A percentile compares a stretch with the other conserved stretches of the same genome.
phyloP scores from a whole-genome alignment of 1,139 yeast genomes.

The Yamadazyma epiphylla region DNA sequence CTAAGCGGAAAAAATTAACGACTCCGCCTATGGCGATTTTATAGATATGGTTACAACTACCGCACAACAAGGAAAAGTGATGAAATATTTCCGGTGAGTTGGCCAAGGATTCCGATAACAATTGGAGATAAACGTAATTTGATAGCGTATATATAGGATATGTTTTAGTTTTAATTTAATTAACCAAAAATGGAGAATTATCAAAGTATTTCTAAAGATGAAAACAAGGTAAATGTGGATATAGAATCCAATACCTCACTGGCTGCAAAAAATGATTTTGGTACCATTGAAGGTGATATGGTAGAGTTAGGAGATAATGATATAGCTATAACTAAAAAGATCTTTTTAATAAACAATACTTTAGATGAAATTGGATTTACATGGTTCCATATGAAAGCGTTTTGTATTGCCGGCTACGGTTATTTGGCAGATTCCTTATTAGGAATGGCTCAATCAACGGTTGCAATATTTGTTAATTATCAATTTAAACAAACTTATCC shows the following conservation, averaged over 20 bases:
- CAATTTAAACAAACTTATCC: conserved; percentile 17
- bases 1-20: too few species aligned
- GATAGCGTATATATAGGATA: too few species aligned
- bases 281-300: conserved; percentile 9
- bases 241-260: not conserved
- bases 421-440: conserved; percentile 18
- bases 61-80: too few species aligned
- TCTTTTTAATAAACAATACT: conserved; percentile 39
- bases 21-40: too few species aligned
- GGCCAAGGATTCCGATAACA: too few species aligned
- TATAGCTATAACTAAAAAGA: conserved; percentile 26
- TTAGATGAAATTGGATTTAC: conserved; percentile 51
- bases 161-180: too few species aligned
- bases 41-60: too few species aligned
- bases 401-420: conserved; percentile 17
- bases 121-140: too few species aligned
- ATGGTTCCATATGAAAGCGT: conserved; percentile 39
- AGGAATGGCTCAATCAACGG: conserved; percentile 35
- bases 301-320: conserved; percentile 20
- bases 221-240: not conserved
- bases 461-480: conserved; percentile 31
- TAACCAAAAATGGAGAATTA: not conserved
- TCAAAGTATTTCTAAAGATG: not conserved
- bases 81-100: too few species aligned
- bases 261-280: not conserved